Conservation (phyloP, 768 basidiomycete species). For the Collybiopsis luxurians region DNA sequence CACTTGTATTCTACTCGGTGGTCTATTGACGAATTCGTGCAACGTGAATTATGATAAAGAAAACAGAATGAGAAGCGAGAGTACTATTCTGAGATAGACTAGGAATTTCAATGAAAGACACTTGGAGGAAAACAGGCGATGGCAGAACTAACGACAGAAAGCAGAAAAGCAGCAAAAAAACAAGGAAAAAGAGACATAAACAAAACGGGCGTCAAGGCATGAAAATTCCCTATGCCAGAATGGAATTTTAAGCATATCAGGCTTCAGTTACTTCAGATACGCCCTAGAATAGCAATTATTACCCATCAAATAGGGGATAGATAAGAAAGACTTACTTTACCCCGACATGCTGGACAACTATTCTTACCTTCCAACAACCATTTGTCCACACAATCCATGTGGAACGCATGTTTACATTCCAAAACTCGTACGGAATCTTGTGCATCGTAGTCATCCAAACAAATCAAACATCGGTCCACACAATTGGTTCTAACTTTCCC, state of each 20-base stretch:
- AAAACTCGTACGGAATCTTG: constrained; percentile 82
- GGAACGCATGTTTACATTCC: constrained; percentile 87
- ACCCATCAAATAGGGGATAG: background rate
- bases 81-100: background rate
- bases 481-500: constrained; percentile 76
- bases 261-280: background rate
- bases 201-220: background rate
- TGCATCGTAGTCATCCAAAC: constrained; percentile 78
- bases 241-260: background rate
- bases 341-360: constrained; percentile 90
- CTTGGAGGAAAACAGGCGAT: background rate
- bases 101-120: background rate
- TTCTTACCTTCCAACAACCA: constrained; percentile 87
- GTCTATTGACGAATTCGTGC: too few relatives aligned
- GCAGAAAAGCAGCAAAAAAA: background rate
- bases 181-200: too few relatives aligned
- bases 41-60: too few relatives aligned
- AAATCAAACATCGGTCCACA: constrained; percentile 80
- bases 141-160: background rate
- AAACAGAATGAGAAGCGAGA: too few relatives aligned
- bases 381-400: constrained; percentile 81
- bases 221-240: too few relatives aligned
- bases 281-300: background rate
- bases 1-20: too few relatives aligned
- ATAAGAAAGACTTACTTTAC: constrained; percentile 45